A percentile compares a stretch with the other conserved stretches of the same genome.
Conservation (phyloP, 2,329 filamentous ascomycete species). For the Aspergillus hortae region DNA sequence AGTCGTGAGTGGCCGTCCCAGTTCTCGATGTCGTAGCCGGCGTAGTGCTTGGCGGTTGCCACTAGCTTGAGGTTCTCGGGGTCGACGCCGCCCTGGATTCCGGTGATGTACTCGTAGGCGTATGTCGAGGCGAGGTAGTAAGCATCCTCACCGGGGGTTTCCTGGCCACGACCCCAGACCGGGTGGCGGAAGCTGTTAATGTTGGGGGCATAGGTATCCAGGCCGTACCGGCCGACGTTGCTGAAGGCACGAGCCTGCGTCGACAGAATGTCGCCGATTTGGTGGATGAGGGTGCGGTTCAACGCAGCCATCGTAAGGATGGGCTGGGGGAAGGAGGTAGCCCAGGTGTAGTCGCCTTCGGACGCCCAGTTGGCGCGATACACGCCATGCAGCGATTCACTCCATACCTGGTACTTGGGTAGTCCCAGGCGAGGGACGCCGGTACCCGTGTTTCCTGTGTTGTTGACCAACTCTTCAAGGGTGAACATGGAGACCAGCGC, state of each 20-base stretch:
- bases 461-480: constrained; percentile 54
- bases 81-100: constrained; percentile 49
- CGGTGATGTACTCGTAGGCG: constrained; percentile 51
- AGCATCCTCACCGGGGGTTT: constrained; percentile 59
- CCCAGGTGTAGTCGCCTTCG: constrained; percentile 53
- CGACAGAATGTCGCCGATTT: constrained; percentile 51
- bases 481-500: constrained; percentile 52
- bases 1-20: constrained; percentile 44
- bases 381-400: constrained; percentile 58
- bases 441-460: constrained; percentile 46
- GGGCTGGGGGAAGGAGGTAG: constrained; percentile 64
- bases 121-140: constrained; percentile 48
- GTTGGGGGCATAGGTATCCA: constrained; percentile 54
- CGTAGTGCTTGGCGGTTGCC: constrained; percentile 58
- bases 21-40: constrained; percentile 55
- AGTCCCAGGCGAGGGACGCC: constrained; percentile 57
- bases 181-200: constrained; percentile 65
- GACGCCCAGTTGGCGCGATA: constrained; percentile 56
- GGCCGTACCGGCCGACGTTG: constrained; percentile 51
- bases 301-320: constrained; percentile 62
- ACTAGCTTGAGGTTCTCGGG: constrained; percentile 41
- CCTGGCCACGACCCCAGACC: constrained; percentile 59
- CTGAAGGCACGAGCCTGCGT: constrained; percentile 65
- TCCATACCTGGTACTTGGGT: constrained; percentile 60
- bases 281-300: constrained; percentile 58